phyloP scores from a whole-genome alignment of 495 filamentous ascomycete genomes.

The Neurospora sp. region DNA sequence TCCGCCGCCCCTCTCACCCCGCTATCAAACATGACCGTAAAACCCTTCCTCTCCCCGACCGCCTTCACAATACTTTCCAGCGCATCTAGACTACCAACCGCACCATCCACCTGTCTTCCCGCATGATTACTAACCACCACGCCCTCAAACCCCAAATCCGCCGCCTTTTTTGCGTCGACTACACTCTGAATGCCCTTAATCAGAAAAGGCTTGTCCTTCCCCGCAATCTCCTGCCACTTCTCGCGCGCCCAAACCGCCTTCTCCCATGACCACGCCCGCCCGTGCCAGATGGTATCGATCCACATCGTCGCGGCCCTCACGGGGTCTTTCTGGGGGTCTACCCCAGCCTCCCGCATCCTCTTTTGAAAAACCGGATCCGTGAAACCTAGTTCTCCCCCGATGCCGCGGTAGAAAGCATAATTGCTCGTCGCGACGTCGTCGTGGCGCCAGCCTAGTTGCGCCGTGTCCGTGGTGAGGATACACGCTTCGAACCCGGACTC shows the following conservation, averaged over 20 bases:
- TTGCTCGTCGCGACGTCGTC: conserved; percentile 55
- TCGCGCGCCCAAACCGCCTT: conserved; percentile 42
- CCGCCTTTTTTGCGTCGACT: conserved; percentile 24
- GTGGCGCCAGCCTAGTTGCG: conserved; percentile 49
- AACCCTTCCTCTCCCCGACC: conserved; percentile 29
- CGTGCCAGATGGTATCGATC: conserved; percentile 39
- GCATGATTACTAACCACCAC: conserved; percentile 33
- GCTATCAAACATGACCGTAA: conserved; percentile 39
- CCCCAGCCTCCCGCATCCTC: conserved; percentile 19
- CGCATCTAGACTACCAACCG: conserved; percentile 30
- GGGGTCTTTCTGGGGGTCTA: conserved; percentile 14
- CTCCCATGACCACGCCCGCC: conserved; percentile 47
- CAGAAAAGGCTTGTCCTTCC: conserved; percentile 42
- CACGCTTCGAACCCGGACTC: conserved; percentile 45
- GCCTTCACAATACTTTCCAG: conserved; percentile 38
- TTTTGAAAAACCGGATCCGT: conserved; percentile 53
- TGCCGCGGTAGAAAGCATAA: conserved; percentile 40
- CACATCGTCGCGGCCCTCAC: conserved; percentile 29
- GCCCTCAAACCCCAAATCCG: conserved; percentile 22
- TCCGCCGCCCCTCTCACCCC: conserved; percentile 39
- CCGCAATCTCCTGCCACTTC: conserved; percentile 31
- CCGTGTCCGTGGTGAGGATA: conserved; percentile 55
- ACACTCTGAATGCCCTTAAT: conserved; percentile 33
- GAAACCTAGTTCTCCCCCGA: conserved; percentile 37
- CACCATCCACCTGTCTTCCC: conserved; percentile 38